Evolutionary conservation across 257 asterid species (phyloP).

Genomic region (Rubia yunnanensis): DNA sequence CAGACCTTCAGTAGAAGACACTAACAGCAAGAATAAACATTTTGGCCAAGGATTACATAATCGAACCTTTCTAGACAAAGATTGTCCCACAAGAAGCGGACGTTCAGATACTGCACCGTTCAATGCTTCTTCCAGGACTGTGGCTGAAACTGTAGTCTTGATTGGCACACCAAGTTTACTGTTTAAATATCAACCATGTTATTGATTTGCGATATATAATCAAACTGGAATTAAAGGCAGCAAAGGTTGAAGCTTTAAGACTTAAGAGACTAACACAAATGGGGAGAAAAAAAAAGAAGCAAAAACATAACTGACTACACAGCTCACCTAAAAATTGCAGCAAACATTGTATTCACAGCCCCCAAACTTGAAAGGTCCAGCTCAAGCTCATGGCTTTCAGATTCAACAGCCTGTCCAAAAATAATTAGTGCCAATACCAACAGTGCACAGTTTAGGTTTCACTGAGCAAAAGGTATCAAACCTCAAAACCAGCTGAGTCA

Average conservation of each 20-base stretch:
- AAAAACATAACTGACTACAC: not conserved
- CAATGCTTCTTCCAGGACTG: constrained; percentile 94
- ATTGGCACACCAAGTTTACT: constrained; percentile 98
- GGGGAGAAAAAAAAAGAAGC: constrained; percentile 9
- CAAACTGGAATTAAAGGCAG: not conserved
- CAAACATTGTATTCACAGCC: constrained; percentile 90
- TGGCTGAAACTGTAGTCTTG: constrained; percentile 90
- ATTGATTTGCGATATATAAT: constrained; percentile 13
- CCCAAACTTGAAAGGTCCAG: constrained; percentile 96
- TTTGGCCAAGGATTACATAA: constrained; percentile 6
- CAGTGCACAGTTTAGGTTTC: not conserved
- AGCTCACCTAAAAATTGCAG: constrained; percentile 89
- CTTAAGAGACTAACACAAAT: not conserved
- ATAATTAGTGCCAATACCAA: not conserved
- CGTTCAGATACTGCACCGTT: constrained; percentile 61
- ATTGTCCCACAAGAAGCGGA: constrained; percentile 66
- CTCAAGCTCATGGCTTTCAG: constrained; percentile 90
- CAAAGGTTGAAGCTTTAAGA: not conserved
- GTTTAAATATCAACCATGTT: constrained; percentile 18
- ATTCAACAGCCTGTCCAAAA: constrained; percentile 75
- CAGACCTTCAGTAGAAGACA: constrained; percentile 14
- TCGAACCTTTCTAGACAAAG: constrained; percentile 71
- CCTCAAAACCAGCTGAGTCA: constrained; percentile 92
- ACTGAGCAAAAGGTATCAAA: constrained; percentile 12
- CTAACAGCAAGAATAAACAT: not conserved